Evolutionary conservation across 1,139 yeast species (phyloP).

Genomic region (Scheffersomyces lignicola): DNA sequence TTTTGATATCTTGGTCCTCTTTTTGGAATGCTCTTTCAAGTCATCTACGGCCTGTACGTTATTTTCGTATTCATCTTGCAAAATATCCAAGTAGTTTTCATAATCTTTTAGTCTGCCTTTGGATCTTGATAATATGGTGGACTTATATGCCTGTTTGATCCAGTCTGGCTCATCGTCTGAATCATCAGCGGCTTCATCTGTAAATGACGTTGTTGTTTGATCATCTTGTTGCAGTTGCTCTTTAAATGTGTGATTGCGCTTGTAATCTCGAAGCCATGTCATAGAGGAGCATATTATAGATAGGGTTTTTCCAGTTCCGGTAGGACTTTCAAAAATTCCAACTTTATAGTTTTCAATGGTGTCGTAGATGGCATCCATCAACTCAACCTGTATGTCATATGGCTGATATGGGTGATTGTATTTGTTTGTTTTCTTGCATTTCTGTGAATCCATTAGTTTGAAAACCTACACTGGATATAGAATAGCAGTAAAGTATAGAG

Average conservation of each 20-base stretch:
- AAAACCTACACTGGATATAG: too few species aligned
- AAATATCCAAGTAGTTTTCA: slow-evolving; percentile 37
- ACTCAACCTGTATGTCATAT: slow-evolving; percentile 71
- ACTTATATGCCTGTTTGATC: slow-evolving; percentile 50
- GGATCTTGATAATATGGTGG: slow-evolving; percentile 29
- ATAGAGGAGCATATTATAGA: slow-evolving; percentile 83
- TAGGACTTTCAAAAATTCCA: slow-evolving; percentile 90
- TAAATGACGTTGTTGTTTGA: too few species aligned
- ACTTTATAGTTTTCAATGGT: slow-evolving; percentile 64
- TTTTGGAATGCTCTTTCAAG: slow-evolving; percentile 3
- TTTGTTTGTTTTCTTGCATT: slow-evolving; percentile 6
- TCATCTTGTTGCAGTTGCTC: neutral
- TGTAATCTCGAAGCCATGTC: slow-evolving; percentile 78
- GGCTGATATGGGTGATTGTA: slow-evolving; percentile 83
- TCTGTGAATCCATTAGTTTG: too few species aligned
- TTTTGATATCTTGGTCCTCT: slow-evolving; percentile 11
- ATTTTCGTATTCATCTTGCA: slow-evolving; percentile 17
- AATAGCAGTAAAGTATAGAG: too few species aligned
- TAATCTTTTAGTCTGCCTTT: slow-evolving; percentile 36
- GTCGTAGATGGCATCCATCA: slow-evolving; percentile 74
- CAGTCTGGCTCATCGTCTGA: slow-evolving; percentile 61
- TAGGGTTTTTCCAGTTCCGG: slow-evolving; percentile 92
- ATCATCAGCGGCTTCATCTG: slow-evolving; percentile 18
- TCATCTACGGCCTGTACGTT: slow-evolving; percentile 13
- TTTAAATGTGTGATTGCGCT: slow-evolving; percentile 33